A percentile compares a stretch with the other conserved stretches of the same genome.
phyloP scores from a whole-genome alignment of 805 yeast species.

The Candida tallmaniae region DNA sequence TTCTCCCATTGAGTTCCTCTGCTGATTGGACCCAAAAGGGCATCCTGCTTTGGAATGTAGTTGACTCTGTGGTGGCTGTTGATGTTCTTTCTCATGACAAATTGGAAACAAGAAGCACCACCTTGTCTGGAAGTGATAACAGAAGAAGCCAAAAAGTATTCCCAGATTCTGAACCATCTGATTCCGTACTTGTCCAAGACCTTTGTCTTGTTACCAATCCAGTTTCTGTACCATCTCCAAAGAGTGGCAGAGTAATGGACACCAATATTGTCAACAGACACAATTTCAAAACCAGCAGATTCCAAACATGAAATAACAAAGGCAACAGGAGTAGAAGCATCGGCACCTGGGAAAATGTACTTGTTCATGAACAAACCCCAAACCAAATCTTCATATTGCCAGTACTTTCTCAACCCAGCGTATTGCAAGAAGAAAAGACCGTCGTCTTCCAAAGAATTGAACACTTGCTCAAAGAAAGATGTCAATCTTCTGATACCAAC shows the following conservation, averaged over 20 bases:
- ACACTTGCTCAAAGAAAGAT: slow-evolving; percentile 71
- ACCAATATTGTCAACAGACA: slow-evolving; percentile 81
- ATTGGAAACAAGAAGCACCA: slow-evolving; percentile 87
- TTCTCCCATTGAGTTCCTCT: slow-evolving; percentile 55
- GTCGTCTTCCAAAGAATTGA: slow-evolving; percentile 86
- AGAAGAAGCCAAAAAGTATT: slow-evolving; percentile 78
- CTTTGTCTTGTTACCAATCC: slow-evolving; percentile 79
- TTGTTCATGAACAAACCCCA: slow-evolving; percentile 97
- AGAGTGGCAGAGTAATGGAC: slow-evolving; percentile 88
- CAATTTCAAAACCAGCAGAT: slow-evolving; percentile 82
- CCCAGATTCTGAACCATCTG: slow-evolving; percentile 94
- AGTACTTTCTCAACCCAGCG: slow-evolving; percentile 84
- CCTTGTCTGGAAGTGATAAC: slow-evolving; percentile 89
- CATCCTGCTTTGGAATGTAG: slow-evolving; percentile 74
- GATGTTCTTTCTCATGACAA: slow-evolving; percentile 83
- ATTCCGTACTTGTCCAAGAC: slow-evolving; percentile 76
- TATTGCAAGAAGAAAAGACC: slow-evolving; percentile 84
- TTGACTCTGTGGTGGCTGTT: slow-evolving; percentile 81
- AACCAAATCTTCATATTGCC: slow-evolving; percentile 92
- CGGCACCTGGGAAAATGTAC: slow-evolving; percentile 96
- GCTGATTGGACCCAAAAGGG: slow-evolving; percentile 55
- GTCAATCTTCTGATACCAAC: slow-evolving; percentile 86
- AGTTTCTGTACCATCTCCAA: slow-evolving; percentile 93
- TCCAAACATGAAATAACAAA: slow-evolving; percentile 75
- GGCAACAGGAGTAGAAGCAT: slow-evolving; percentile 89